A percentile compares a stretch with the other conserved stretches of the same genome.
Evolutionary conservation across 306 rosid species (phyloP).

Genomic region (Oemleria cerasiformis): DNA sequence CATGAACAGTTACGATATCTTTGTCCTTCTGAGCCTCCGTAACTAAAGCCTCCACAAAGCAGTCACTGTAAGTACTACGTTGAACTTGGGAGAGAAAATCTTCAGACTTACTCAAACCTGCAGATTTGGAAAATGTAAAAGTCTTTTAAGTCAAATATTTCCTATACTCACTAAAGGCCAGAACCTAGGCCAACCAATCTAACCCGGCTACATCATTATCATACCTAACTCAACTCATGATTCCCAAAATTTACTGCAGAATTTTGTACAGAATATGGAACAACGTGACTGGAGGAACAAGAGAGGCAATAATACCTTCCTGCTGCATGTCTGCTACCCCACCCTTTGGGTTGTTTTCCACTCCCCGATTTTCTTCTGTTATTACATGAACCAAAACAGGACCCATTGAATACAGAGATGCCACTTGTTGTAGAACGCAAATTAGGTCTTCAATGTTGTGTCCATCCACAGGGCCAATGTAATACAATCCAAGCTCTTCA

Average conservation of each 20-base stretch:
- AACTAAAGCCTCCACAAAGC: constrained; percentile 74
- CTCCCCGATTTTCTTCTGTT: constrained; percentile 64
- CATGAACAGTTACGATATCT: constrained; percentile 82
- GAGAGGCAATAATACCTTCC: constrained; percentile 41
- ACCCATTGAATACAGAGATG: constrained; percentile 86
- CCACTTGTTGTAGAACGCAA: constrained; percentile 79
- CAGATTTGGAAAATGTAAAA: constrained; percentile 21
- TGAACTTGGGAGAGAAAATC: constrained; percentile 27
- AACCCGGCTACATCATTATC: no score
- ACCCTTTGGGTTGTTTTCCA: constrained; percentile 38
- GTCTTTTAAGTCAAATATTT: neutral
- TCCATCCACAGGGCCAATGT: constrained; percentile 96
- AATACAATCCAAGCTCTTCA: constrained; percentile 95
- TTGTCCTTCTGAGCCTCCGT: constrained; percentile 75
- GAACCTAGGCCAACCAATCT: neutral
- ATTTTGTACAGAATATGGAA: constrained; percentile 5
- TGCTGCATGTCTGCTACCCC: constrained; percentile 29
- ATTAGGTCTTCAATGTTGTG: constrained; percentile 78
- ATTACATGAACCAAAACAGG: constrained; percentile 91
- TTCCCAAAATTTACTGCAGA: neutral
- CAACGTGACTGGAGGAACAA: constrained; percentile 4
- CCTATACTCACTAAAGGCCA: neutral
- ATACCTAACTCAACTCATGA: neutral
- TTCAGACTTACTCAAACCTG: constrained; percentile 48
- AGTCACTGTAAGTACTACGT: constrained; percentile 63